phyloP scores from a whole-genome alignment of 2,329 filamentous ascomycete species.

The Calonectria pseudoreteaudii region DNA sequence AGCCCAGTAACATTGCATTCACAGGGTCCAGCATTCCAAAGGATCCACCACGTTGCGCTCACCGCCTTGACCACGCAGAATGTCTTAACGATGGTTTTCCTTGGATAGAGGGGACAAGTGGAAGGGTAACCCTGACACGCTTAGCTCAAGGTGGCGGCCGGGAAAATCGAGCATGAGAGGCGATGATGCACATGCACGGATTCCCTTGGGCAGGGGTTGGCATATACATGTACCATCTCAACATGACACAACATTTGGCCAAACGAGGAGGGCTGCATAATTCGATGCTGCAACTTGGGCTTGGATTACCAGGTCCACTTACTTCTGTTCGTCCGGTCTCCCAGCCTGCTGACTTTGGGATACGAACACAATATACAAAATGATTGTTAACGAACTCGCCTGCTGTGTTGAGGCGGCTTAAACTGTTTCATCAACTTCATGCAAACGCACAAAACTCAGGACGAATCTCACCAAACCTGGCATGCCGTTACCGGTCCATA shows the following conservation, averaged over 20 bases:
- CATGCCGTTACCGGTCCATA: neutral
- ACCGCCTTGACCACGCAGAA: constrained; percentile 15
- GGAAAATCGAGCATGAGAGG: constrained; percentile 19
- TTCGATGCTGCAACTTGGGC: neutral
- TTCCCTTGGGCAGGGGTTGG: constrained; percentile 7
- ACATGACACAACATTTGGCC: neutral
- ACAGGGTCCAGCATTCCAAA: constrained; percentile 35
- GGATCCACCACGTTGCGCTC: constrained; percentile 14
- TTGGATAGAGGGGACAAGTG: neutral
- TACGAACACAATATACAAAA: neutral
- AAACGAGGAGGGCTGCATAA: neutral
- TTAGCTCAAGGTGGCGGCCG: constrained; percentile 14
- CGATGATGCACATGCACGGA: constrained; percentile 16
- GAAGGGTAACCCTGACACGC: constrained; percentile 10
- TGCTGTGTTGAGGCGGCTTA: neutral
- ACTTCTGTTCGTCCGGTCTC: neutral
- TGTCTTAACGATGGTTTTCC: neutral
- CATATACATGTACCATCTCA: neutral
- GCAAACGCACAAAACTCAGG: neutral
- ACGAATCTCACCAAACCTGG: neutral
- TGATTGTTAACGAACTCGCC: neutral
- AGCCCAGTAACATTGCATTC: constrained; percentile 40
- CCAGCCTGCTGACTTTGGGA: neutral
- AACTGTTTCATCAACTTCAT: neutral
- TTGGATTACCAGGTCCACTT: neutral